Conservation (phyloP, 192 early-diverging fungal genomes). For the Phlyctochytrium arcticum region DNA sequence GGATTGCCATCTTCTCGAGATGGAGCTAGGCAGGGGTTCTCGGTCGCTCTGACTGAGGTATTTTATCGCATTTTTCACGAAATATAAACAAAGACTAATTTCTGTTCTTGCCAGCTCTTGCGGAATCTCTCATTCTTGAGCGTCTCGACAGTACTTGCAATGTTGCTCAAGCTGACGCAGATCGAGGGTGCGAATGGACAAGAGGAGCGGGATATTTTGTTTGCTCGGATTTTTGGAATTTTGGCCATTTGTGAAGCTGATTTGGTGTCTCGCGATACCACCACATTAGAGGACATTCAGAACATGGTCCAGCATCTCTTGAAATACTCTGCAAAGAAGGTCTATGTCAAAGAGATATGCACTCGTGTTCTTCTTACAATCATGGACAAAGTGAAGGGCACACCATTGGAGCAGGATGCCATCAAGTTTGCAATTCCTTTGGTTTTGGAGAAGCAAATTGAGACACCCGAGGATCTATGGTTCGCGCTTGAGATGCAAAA, state of each 20-base stretch:
- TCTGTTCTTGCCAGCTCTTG: conserved; percentile 2
- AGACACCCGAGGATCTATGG: conserved; percentile 44
- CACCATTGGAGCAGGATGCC: not conserved
- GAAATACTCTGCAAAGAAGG: conserved; percentile 66
- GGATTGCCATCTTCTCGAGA: conserved; percentile 83
- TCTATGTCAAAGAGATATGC: conserved; percentile 75
- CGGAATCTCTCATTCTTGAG: conserved; percentile 23
- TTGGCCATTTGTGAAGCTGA: conserved; percentile 79
- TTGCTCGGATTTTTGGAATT: conserved; percentile 88
- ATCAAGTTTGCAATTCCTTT: not conserved
- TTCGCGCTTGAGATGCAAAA: conserved; percentile 40
- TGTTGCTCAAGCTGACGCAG: conserved; percentile 66
- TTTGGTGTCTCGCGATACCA: conserved; percentile 57
- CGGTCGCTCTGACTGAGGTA: conserved; percentile 87
- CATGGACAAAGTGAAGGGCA: conserved; percentile 24
- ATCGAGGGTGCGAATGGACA: conserved; percentile 68
- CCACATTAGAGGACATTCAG: conserved; percentile 67
- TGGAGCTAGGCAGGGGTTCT: conserved; percentile 92
- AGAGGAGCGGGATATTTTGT: conserved; percentile 85
- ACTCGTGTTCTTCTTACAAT: conserved; percentile 64
- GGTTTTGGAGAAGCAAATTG: conserved; percentile 31
- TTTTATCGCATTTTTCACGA: conserved; percentile 7
- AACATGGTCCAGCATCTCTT: conserved; percentile 66
- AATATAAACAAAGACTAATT: not conserved
- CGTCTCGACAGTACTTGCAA: conserved; percentile 61